Conservation (phyloP, 176 grass and related monocot genomes). For the Pontederia paniculata region DNA sequence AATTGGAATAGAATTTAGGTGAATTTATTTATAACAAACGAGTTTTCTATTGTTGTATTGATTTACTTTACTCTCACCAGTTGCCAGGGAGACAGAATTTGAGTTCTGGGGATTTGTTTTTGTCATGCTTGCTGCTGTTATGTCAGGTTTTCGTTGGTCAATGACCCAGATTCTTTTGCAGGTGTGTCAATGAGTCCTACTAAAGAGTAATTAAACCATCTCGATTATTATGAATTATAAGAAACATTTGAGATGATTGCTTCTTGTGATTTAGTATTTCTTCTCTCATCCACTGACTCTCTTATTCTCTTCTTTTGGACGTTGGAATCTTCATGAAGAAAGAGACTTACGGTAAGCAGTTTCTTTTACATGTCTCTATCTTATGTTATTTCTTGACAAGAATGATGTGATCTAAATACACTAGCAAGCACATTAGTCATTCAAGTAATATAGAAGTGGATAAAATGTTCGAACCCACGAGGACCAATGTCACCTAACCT, state of each 20-base stretch:
- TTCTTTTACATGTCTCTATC: not conserved
- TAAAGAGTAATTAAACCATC: not conserved
- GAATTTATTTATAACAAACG: constrained; percentile 6
- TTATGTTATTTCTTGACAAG: not conserved
- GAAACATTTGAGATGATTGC: not conserved
- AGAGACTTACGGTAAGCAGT: constrained; percentile 41
- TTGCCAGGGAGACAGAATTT: constrained; percentile 84
- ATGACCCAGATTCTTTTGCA: constrained; percentile 99
- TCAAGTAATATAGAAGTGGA: too few species aligned
- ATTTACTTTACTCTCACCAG: constrained; percentile 33
- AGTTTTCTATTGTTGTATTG: constrained; percentile 20
- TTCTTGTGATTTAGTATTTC: not conserved
- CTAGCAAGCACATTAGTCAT: too few species aligned
- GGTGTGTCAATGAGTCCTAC: constrained; percentile 25
- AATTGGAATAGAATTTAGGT: not conserved
- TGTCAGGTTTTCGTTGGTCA: constrained; percentile 97
- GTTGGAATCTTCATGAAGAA: constrained; percentile 37
- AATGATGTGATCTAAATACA: too few species aligned
- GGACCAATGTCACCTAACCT: too few species aligned
- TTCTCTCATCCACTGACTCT: constrained; percentile 6
- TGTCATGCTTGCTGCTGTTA: constrained; percentile 96
- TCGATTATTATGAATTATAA: not conserved
- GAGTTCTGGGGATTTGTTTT: constrained; percentile 98
- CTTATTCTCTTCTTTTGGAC: constrained; percentile 14
- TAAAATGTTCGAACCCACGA: too few species aligned